Conservation (phyloP, 768 basidiomycete genomes). For the Boletus reticuloceps region DNA sequence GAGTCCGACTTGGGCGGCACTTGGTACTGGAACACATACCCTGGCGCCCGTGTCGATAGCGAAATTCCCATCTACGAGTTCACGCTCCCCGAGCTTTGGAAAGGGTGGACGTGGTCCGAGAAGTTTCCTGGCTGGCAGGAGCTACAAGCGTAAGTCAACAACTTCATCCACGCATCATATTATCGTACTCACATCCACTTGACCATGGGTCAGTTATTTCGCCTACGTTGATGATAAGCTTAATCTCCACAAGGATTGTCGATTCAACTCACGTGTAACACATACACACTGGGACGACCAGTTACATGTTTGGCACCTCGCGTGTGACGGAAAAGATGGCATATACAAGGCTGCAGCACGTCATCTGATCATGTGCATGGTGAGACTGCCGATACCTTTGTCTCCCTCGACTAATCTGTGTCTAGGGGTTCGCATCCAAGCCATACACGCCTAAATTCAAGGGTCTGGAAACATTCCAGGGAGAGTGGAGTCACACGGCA, state of each 20-base stretch:
- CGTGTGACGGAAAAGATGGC: slow-evolving; percentile 5
- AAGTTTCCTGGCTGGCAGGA: slow-evolving; percentile 13
- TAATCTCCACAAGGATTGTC: slow-evolving; percentile 14
- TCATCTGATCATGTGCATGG: slow-evolving; percentile 13
- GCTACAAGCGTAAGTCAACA: slow-evolving; percentile 4
- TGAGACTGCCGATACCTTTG: neutral
- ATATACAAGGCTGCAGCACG: slow-evolving; percentile 9
- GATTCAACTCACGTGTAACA: slow-evolving; percentile 10
- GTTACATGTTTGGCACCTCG: slow-evolving; percentile 6
- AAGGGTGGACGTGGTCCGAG: slow-evolving; percentile 10
- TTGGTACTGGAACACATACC: slow-evolving; percentile 18
- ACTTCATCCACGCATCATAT: neutral
- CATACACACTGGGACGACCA: slow-evolving; percentile 11
- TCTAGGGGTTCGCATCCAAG: slow-evolving; percentile 10
- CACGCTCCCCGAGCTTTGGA: slow-evolving; percentile 12
- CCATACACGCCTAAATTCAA: slow-evolving; percentile 10
- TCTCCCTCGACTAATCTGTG: neutral
- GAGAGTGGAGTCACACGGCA: slow-evolving; percentile 7
- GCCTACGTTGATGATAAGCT: slow-evolving; percentile 11
- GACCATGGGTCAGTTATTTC: slow-evolving; percentile 6
- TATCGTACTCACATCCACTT: neutral
- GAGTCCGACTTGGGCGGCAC: slow-evolving; percentile 12
- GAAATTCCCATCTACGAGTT: slow-evolving; percentile 9
- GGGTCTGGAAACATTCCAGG: slow-evolving; percentile 9
- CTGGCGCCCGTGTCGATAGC: slow-evolving; percentile 11